Base-by-base conservation (phyloP, 1,284 basidiomycete genomes). In the Agaricales sp. region DNA sequence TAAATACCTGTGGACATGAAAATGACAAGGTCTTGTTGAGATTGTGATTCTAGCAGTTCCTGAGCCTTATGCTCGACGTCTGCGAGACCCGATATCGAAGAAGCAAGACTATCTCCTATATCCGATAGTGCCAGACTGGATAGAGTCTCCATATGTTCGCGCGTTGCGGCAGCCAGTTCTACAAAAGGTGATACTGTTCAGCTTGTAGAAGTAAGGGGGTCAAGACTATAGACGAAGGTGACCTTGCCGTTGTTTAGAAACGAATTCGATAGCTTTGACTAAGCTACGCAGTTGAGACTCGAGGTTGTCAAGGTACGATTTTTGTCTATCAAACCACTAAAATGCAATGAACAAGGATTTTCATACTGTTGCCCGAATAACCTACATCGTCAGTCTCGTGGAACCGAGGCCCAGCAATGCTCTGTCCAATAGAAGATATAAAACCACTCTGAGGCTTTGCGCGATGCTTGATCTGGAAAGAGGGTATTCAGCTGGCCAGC, bases 291-390 rank as follows among this genome's bases (percentile, higher is more conserved):
- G 74, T 57, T 96, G 92, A 0, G 80, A 77, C 65, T 99, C 96
- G 11, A 99, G 77, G 46, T 82, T 82, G 57, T 97, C 93, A 18
- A 99, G 74, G 61, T 92, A 93, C 0, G 72, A 65, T 52, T 86
- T 89, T 62, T 94, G 87, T 54, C 80, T 77, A 59, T 96, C 91
- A 59, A 98, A 99, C 92, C 93, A 99, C 79, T 92, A 53, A 6
- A 52, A 26, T 52, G 43, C 13, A 49, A 26, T 24, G 4, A 50
- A 22, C 20, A 45, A 35, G 50, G 45, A 8, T 43, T 37, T 22
- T 24, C 14, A 19, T 43, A 26, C 30, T 14, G 14, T 19, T 3
- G 14, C 30, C 2, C 14, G 46, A 39, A 43, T 46, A 48, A 47
- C 70, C 51, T 57, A 87, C 88, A 66, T 97, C 93, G 60, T 99